Percentiles rank a stretch among this genome's conserved stretches.
Conservation (phyloP, 2,329 filamentous ascomycete species). For the Thelonectria blattea region DNA sequence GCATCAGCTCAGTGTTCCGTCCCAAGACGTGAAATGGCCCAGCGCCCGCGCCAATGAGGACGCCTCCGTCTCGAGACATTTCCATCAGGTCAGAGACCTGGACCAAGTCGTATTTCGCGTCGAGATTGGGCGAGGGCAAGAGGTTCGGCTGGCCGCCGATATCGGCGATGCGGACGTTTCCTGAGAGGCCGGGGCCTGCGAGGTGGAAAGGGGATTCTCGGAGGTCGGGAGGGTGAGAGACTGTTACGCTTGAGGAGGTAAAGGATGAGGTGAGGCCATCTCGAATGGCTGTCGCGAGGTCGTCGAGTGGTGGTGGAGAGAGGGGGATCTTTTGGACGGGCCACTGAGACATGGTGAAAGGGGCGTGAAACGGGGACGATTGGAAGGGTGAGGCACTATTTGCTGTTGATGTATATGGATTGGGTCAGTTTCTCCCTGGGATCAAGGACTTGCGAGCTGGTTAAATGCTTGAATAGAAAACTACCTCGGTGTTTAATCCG, state of each 20-base stretch:
- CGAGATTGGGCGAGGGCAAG: constrained; percentile 43
- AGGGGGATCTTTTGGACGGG: constrained; percentile 22
- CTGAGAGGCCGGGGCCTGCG: constrained; percentile 47
- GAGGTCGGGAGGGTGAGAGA: constrained; percentile 46
- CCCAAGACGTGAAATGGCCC: constrained; percentile 50
- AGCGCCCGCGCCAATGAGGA: constrained; percentile 50
- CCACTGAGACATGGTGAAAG: constrained; percentile 5
- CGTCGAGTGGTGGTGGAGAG: constrained; percentile 36
- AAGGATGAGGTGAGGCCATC: constrained; percentile 34
- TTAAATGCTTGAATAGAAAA: too few species aligned
- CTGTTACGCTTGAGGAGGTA: constrained; percentile 28
- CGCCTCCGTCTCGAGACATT: constrained; percentile 41
- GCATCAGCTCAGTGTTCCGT: constrained; percentile 50
- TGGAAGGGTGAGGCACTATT: too few species aligned
- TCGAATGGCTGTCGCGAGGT: constrained; percentile 30
- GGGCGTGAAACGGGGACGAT: too few species aligned
- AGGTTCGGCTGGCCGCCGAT: constrained; percentile 52
- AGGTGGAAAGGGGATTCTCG: constrained; percentile 45
- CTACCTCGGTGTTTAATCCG: too few species aligned
- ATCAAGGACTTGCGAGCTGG: too few species aligned
- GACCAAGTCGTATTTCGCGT: constrained; percentile 43
- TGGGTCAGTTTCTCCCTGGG: too few species aligned
- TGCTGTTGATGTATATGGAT: too few species aligned
- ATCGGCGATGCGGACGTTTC: constrained; percentile 48
- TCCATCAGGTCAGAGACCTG: constrained; percentile 44